These are phyloP conservation scores for Coprinopsis sp. DNA, from an alignment of 768 basidiomycete species.

Conservation along the genomic window DNA sequence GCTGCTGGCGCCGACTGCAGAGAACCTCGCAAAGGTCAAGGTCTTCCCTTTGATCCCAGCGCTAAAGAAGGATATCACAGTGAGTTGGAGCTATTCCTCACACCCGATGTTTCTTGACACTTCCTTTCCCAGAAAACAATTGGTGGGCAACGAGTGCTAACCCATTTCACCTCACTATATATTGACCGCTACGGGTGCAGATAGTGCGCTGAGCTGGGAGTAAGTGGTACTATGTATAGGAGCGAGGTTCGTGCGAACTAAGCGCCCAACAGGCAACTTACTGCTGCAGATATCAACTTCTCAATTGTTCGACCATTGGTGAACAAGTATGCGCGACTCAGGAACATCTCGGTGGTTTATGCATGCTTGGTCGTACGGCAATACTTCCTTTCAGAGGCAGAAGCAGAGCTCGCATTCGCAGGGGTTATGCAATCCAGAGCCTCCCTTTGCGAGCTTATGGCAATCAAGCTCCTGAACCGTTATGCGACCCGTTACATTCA, in stretches of 20 bases:
- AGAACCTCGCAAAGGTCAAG: constrained; percentile 55
- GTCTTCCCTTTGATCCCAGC: constrained; percentile 81
- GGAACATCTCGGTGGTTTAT: constrained; percentile 72
- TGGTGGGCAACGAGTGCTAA: constrained; percentile 26
- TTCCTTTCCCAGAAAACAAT: constrained; percentile 39
- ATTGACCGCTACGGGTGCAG: constrained; percentile 30
- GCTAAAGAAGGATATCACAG: constrained; percentile 64
- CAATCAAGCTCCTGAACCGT: constrained; percentile 76
- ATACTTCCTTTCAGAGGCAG: constrained; percentile 69
- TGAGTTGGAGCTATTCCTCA: constrained; percentile 31
- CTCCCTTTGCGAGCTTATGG: constrained; percentile 81
- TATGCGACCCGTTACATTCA: constrained; percentile 76
- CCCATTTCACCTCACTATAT: constrained; percentile 6
- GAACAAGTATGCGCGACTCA: constrained; percentile 69
- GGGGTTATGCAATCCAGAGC: constrained; percentile 65
- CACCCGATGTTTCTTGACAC: constrained; percentile 12
- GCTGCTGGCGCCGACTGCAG: constrained; percentile 52
- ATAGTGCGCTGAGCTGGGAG: constrained; percentile 78
- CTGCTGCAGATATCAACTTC: constrained; percentile 80
- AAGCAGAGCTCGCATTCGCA: constrained; percentile 71
- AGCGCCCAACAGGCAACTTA: constrained; percentile 55
- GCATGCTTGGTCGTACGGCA: constrained; percentile 73
- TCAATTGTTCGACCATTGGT: constrained; percentile 74
- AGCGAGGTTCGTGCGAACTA: neutral
- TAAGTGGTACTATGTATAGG: constrained; percentile 33